Base-by-base conservation (phyloP, 441 rosid species). In the Cnidoscolus chayamansa region DNA sequence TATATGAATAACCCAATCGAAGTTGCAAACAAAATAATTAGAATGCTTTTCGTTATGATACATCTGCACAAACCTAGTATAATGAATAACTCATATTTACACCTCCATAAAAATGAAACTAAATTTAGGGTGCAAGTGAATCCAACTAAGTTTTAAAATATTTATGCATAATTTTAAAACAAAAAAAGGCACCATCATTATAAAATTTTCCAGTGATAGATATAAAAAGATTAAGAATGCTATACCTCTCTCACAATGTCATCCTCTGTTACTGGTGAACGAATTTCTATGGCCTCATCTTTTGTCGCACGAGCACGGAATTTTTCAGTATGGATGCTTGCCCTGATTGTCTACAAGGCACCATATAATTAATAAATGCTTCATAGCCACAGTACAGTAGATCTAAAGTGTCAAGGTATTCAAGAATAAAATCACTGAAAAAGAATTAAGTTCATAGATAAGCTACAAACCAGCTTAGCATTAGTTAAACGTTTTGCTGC, bases 401-500 rank as follows among this genome's bases (percentile, higher is more conserved):
- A 16, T 30, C 40, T 47, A 45, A 37, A 19, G 13, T 35, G 3
- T 11, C 50, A 59, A 9, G 3, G 56, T 0, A 7, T 63, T 62
- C 19, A 51, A 37, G 25, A 72, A 53, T 30, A 37, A 20, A 60
- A 74, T 17, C 50, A 60, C 1, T 58, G 15, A 30, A 53, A 63
- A 72, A 53, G 55, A 70, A 51, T 20, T 13, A 62, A 57, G 69
- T 56, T 66, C 56, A 65, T 70, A 74, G 75, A 74, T 15, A 74
- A 63, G 55, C 19, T 15, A 84, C 87, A 67, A 72, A 95, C 99
- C 92, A 95, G 82, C 31, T 49, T 82, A 58, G 91, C 76, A 81
- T 81, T 85, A 10, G 78, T 87, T 3, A 95, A 70, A 63, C 93
- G 91, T 73, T 84, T 91, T 16, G 98, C 98, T 12, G 99, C 98